A percentile compares a stretch with the other conserved stretches of the same genome.
phyloP scores from a whole-genome alignment of 441 rosid species.

The Sinapis alba region DNA sequence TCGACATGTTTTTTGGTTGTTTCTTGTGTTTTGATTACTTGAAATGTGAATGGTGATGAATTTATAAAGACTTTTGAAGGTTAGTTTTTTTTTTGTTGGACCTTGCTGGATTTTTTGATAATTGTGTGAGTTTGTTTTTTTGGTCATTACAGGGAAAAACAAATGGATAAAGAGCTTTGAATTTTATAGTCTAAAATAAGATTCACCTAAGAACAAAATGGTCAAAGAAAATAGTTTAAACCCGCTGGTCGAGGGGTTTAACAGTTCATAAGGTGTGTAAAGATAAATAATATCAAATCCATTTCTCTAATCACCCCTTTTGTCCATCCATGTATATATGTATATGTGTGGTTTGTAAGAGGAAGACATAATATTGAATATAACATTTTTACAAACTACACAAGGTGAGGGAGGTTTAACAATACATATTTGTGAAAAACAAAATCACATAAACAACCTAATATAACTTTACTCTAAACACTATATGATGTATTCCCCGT shows the following conservation, averaged over 20 bases:
- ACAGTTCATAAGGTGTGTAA: neutral
- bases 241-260: neutral
- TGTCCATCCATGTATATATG: neutral
- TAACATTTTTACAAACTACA: neutral
- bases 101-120: constrained; percentile 24
- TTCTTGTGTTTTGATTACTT: constrained; percentile 5
- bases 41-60: constrained; percentile 1
- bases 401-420: neutral
- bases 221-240: neutral
- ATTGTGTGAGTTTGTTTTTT: neutral
- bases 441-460: neutral
- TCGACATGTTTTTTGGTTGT: constrained; percentile 4
- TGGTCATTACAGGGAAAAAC: neutral
- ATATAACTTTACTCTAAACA: neutral
- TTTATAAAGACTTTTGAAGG: constrained; percentile 17
- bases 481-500: neutral
- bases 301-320: neutral
- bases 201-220: neutral
- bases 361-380: neutral
- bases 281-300: neutral
- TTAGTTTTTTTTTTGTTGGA: neutral
- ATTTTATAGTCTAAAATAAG: neutral
- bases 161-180: constrained; percentile 16
- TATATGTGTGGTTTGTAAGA: neutral
- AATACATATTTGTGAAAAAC: neutral